Evolutionary conservation across 176 grass and related monocot species (phyloP).

Genomic region (Cymbopogon citratus): DNA sequence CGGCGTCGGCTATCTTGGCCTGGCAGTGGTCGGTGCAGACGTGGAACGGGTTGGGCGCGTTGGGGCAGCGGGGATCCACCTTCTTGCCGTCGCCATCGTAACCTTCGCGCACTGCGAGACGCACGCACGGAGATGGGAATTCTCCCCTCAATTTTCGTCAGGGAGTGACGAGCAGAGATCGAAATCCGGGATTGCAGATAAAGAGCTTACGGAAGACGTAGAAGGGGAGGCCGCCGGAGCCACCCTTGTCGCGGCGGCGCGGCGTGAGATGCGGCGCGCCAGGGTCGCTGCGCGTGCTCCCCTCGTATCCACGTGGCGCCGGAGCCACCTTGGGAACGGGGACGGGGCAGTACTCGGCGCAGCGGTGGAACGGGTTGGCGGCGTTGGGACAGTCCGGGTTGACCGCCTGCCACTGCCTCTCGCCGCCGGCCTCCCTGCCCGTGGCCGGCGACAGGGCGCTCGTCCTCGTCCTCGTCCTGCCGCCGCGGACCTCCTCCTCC

Average conservation of each 20-base stretch:
- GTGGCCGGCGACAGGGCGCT: not conserved
- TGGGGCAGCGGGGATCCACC: constrained; percentile 72
- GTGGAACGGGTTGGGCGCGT: constrained; percentile 78
- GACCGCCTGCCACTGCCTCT: constrained; percentile 16
- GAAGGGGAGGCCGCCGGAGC: constrained; percentile 65
- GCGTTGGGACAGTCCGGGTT: constrained; percentile 60
- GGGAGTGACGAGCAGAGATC: not conserved
- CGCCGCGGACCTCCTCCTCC: not conserved
- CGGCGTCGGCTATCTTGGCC: constrained; percentile 32
- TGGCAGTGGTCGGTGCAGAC: constrained; percentile 64
- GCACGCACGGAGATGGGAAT: not conserved
- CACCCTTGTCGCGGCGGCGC: constrained; percentile 20
- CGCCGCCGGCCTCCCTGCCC: constrained; percentile 12
- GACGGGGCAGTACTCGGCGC: constrained; percentile 52
- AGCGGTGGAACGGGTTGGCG: constrained; percentile 52
- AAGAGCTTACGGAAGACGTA: constrained; percentile 59
- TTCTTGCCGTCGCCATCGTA: constrained; percentile 38
- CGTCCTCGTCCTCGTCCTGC: not conserved
- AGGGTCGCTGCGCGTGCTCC: too few relatives aligned
- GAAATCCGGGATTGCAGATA: not conserved
- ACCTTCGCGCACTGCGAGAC: constrained; percentile 51
- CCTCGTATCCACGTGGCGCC: not conserved
- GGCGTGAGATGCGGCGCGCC: too few relatives aligned
- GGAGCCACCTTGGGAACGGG: not conserved
- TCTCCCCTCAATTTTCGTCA: not conserved